Conservation (phyloP, 305 asterid genomes). For the Fraxinus angustifolia region DNA sequence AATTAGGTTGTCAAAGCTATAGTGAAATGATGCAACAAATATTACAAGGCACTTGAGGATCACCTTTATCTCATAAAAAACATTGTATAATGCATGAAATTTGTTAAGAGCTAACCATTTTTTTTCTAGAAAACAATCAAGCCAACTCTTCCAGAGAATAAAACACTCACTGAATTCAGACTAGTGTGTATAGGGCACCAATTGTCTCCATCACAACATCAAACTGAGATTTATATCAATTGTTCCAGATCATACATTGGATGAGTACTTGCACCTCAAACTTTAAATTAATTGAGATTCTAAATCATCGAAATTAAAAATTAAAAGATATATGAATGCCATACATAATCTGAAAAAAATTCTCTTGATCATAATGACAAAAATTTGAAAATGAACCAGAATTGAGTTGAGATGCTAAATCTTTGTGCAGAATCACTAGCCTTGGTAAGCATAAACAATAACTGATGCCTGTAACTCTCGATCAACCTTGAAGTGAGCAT, state of each 20-base stretch:
- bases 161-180: neutral
- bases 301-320: neutral
- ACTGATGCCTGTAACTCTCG: slow-evolving; percentile 86
- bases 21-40: neutral
- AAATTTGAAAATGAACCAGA: neutral
- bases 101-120: neutral
- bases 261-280: neutral
- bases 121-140: neutral
- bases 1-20: neutral
- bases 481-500: slow-evolving; percentile 95
- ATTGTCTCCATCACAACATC: neutral
- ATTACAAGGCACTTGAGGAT: neutral
- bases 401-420: neutral
- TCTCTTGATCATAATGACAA: neutral
- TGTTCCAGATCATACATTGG: neutral
- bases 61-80: neutral
- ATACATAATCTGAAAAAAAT: slow-evolving; percentile 4
- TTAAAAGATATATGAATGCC: slow-evolving; percentile 18
- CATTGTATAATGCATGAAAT: neutral
- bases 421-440: slow-evolving; percentile 30
- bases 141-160: neutral
- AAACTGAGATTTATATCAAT: neutral
- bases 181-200: neutral
- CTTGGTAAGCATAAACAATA: slow-evolving; percentile 50
- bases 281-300: neutral